Conservation (phyloP, 768 basidiomycete genomes). For the Mycena galericulata region DNA sequence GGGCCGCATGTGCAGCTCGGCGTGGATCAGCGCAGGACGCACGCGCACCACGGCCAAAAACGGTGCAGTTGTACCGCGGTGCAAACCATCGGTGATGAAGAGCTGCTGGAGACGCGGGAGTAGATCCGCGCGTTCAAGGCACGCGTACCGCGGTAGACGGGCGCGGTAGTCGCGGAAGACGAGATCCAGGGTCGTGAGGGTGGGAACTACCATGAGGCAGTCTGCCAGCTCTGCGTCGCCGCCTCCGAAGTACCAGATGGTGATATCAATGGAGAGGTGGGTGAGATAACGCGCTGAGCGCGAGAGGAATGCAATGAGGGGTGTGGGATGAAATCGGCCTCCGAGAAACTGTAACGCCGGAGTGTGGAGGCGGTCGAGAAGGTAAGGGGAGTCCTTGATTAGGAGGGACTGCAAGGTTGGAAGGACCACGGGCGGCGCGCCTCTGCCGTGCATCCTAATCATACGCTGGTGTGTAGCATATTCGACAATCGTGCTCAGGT, state of each 20-base stretch:
- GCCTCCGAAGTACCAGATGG: not conserved
- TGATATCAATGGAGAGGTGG: not conserved
- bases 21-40: not conserved
- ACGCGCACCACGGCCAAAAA: not conserved
- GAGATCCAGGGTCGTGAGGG: not conserved
- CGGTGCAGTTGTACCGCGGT: not conserved
- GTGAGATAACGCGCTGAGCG: not conserved
- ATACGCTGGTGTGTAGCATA: not conserved
- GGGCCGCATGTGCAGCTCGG: not conserved
- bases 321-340: not conserved
- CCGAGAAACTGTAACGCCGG: not conserved
- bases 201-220: not conserved
- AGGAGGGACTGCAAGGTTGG: not conserved
- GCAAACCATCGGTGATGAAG: not conserved
- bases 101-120: not conserved
- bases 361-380: not conserved
- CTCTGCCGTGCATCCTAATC: too few species aligned
- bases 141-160: not conserved
- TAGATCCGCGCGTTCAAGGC: not conserved
- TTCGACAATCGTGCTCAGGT: not conserved
- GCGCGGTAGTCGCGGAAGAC: not conserved
- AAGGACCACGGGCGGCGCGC: not conserved
- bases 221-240: not conserved
- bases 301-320: not conserved
- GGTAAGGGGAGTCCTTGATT: not conserved